Base-by-base conservation (phyloP, 2,329 filamentous ascomycete species). In the Cadophora gregata region DNA sequence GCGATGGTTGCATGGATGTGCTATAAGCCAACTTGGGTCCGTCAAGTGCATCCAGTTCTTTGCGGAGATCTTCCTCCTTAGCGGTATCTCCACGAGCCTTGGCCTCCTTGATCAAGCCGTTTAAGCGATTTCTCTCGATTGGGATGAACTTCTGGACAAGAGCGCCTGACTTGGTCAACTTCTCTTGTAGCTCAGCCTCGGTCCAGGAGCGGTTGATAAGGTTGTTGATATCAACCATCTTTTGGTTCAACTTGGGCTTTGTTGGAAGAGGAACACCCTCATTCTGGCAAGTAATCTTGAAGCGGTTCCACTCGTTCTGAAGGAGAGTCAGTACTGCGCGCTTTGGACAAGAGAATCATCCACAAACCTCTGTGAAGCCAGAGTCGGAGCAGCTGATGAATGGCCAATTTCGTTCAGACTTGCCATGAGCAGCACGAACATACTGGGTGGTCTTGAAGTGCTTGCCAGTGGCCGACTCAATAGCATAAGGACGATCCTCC, bases 331-430 rank as follows among this genome's bases (percentile, higher is more conserved):
- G 68, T 53, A 66, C 47, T 33, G 12, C n/a, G 27, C 56, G 50
- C 16, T n/a, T n/a, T n/a, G n/a, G 50, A 47, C 21, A 21, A 25
- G 48, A 27, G 7, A n/a, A 16, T 16, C 19, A 24, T 9, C 8
- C 56, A 77, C 84, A 70, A 81, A 93, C 91, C 79, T 96, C 93
- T n/a, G 91, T 92, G 75, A 98, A 92, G 50, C 85, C 83, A 59
- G 89, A 88, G 77, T 97, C 94, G 0, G 96, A 98, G 76, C 95
- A 94, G 69, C 90, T 90, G 69, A 96, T 90, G 78, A 98, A 97
- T 4, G 94, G 93, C 80, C 93, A 97, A 42, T 94, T 89, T 77
- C 90, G 91, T 75, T 93, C 86, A 0, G 91, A 85, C 74, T 94
- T 93, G 55, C 96, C 96, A 76, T 97, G 91, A 8, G 93, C 89